Evolutionary conservation across 2,329 filamentous ascomycete species (phyloP), one percentile per base, ranked within the genome.

Genomic region (Ampelomyces quisqualis): DNA sequence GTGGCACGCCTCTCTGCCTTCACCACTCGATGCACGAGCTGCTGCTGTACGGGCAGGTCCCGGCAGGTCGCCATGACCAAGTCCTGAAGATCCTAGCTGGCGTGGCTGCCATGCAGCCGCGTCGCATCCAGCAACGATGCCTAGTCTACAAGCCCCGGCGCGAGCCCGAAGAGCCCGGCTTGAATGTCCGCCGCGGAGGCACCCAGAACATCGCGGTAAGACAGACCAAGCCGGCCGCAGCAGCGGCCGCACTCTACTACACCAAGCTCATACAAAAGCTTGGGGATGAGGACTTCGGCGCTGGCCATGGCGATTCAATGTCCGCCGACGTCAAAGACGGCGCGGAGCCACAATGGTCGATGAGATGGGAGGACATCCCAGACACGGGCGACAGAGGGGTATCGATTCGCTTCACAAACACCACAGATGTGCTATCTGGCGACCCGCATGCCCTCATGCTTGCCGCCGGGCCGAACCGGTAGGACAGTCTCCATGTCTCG

Each of bases 21-120:
- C 46, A 42, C 49, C 44, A 13, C 10, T 14, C 26, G 15, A 83
- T 84, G 80, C 79, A 84, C 65, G 80, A 84, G 70, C 72, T 82
- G 52, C 69, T 81, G 33, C 74, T 84, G 31, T 82, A 78, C 67
- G 79, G 77, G 55, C 76, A 79, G 57, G 73, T 84, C 40, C 74
- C 79, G 7, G 62, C 68, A 22, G 65, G 73, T 26, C 78, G 80
- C 56, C 79, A 82, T 70, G 70, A 77, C 58, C 79, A 80, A 63
- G 72, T 82, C 13, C 69, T 83, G 38, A 77, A 80, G 57, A 78
- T 84, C 54, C 71, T 85, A 32, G 76, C 80, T 26, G 81, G 81
- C 37, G 66, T 82, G 40, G 76, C 80, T 34, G 78, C 77, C 53
- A 80, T 80, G 73, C 80, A 82, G 58, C 81, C 81, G 26, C 71